Conservation (phyloP, 176 grass and related monocot species). For the Ensete ventricosum region DNA sequence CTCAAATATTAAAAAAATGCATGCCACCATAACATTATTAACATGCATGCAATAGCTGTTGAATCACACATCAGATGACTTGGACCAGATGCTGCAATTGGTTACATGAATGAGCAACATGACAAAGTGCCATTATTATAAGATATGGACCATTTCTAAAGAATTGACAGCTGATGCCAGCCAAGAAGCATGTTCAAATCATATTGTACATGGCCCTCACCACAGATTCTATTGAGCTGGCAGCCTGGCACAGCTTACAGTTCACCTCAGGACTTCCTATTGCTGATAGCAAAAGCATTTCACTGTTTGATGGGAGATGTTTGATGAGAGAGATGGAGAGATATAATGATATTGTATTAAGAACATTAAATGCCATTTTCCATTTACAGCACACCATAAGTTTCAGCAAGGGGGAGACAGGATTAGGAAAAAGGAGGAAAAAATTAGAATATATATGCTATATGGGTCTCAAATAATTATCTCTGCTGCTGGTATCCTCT, state of each 20-base stretch:
- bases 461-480: slow-evolving; percentile 1
- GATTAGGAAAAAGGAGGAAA: not conserved
- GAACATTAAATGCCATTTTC: not conserved
- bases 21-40: no score
- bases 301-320: not conserved
- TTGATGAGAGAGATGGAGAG: not conserved
- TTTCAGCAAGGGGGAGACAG: not conserved
- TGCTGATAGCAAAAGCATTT: not conserved
- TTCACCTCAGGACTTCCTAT: not conserved
- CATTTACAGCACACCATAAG: slow-evolving; percentile 3
- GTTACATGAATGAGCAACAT: no score
- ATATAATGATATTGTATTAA: not conserved
- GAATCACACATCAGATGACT: no score
- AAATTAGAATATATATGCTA: not conserved
- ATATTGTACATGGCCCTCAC: not conserved
- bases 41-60: no score
- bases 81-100: no score
- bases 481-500: slow-evolving; percentile 21
- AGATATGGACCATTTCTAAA: not conserved
- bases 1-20: no score
- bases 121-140: no score
- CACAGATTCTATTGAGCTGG: not conserved
- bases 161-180: not conserved
- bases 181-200: not conserved
- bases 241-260: not conserved